Evolutionary conservation across 2,329 filamentous ascomycete species (phyloP).

Genomic region (Metarhizium humberi): DNA sequence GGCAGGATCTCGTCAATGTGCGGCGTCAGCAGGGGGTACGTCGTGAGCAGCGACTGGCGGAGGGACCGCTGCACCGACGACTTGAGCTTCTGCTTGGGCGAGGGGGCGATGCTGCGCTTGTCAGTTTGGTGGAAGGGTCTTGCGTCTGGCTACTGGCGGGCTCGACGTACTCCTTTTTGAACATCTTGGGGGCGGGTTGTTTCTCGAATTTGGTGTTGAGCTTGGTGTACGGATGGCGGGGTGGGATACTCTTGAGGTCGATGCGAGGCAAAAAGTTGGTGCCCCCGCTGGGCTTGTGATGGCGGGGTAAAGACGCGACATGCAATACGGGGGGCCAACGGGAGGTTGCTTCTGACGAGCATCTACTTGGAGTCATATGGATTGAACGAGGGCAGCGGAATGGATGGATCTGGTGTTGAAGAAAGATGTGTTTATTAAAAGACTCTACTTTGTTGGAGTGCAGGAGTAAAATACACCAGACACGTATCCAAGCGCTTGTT

Average conservation of each 20-base stretch:
- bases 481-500: no score
- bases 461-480: no score
- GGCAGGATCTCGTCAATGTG: conserved; percentile 91
- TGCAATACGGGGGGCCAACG: neutral
- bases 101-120: conserved; percentile 54
- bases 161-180: conserved; percentile 72
- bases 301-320: conserved; percentile 16
- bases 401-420: no score
- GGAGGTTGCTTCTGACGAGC: no score
- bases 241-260: no score
- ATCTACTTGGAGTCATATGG: no score
- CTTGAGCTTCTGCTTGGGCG: conserved; percentile 92
- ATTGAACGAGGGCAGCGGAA: no score
- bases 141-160: neutral
- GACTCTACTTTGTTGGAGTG: no score
- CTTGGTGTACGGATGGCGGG: neutral
- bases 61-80: conserved; percentile 86
- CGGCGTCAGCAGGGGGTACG: conserved; percentile 77
- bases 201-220: neutral
- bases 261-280: no score
- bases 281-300: neutral
- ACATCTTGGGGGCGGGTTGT: conserved; percentile 50
- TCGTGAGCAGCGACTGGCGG: conserved; percentile 70
- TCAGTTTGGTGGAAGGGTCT: neutral
- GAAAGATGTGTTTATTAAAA: no score